A percentile compares a stretch with the other conserved stretches of the same genome.
Conservation (phyloP, 148 eudicot species). For the Rhododendron williamsianum region DNA sequence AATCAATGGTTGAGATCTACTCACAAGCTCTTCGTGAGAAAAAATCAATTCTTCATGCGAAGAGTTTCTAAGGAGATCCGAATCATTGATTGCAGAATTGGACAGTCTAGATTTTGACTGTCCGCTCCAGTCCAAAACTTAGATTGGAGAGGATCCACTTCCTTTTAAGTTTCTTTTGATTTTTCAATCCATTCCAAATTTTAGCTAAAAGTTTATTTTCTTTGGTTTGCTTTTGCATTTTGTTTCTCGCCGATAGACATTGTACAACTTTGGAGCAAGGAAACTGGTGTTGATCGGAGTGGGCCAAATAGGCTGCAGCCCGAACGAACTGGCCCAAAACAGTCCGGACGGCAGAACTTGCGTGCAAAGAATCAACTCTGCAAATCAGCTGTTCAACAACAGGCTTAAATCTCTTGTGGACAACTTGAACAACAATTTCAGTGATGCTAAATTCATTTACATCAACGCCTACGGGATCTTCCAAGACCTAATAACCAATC, state of each 20-base stretch:
- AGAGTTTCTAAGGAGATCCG: no score
- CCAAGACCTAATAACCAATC: slow-evolving; percentile 41
- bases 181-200: neutral
- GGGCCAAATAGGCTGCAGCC: slow-evolving; percentile 57
- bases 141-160: neutral
- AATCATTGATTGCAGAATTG: neutral
- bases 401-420: slow-evolving; percentile 27
- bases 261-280: slow-evolving; percentile 57
- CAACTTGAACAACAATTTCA: slow-evolving; percentile 14
- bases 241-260: slow-evolving; percentile 10
- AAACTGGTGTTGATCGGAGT: slow-evolving; percentile 43
- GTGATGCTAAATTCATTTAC: slow-evolving; percentile 24
- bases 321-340: slow-evolving; percentile 35
- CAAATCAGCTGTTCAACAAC: slow-evolving; percentile 21
- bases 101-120: neutral
- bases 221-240: neutral
- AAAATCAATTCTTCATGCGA: no score
- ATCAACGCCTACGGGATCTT: slow-evolving; percentile 45
- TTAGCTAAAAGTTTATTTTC: neutral
- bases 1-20: no score
- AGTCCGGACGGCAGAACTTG: slow-evolving; percentile 41
- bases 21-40: no score
- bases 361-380: slow-evolving; percentile 27
- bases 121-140: neutral
- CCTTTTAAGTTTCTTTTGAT: neutral